These are phyloP conservation scores for Salix koriyanagi DNA, from an alignment of 345 rosid genomes.

Conservation along the genomic window DNA sequence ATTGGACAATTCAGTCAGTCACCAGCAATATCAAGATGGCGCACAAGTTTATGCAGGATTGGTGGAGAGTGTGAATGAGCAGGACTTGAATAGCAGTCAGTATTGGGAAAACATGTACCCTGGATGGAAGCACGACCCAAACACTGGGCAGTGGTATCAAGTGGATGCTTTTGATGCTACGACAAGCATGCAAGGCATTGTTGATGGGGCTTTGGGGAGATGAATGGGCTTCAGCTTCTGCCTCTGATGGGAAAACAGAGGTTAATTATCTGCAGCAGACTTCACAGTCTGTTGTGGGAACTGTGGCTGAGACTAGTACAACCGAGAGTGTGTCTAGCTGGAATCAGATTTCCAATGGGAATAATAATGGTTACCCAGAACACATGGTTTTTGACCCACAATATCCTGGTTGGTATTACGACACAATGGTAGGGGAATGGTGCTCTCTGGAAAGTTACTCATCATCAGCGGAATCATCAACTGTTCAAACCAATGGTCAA, in stretches of 20 bases:
- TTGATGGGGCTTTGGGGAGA: slow-evolving; percentile 23
- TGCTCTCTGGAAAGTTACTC: slow-evolving; percentile 60
- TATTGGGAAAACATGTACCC: slow-evolving; percentile 84
- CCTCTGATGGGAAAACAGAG: slow-evolving; percentile 46
- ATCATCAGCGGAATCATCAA: slow-evolving; percentile 41
- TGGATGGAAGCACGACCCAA: slow-evolving; percentile 79
- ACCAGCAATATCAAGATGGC: slow-evolving; percentile 33
- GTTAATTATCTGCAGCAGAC: slow-evolving; percentile 58
- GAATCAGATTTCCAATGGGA: slow-evolving; percentile 60
- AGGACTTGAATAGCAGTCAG: slow-evolving; percentile 48
- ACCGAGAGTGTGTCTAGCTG: slow-evolving; percentile 54
- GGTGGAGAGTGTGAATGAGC: slow-evolving; percentile 36
- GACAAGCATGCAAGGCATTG: slow-evolving; percentile 33
- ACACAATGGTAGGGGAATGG: slow-evolving; percentile 70
- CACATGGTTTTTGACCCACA: slow-evolving; percentile 87
- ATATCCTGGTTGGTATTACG: slow-evolving; percentile 94
- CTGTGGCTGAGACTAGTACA: slow-evolving; percentile 40
- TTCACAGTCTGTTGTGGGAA: slow-evolving; percentile 50
- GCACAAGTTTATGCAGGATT: slow-evolving; percentile 31
- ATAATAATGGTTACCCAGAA: slow-evolving; percentile 72
- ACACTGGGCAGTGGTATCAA: slow-evolving; percentile 80
- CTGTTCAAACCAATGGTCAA: slow-evolving; percentile 40
- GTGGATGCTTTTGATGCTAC: slow-evolving; percentile 41
- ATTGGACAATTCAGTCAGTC: slow-evolving; percentile 35
- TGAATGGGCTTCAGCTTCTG: slow-evolving; percentile 38